These are phyloP conservation scores for Leccinum uliginosum DNA, from an alignment of 768 basidiomycete genomes.

Conservation along the genomic window DNA sequence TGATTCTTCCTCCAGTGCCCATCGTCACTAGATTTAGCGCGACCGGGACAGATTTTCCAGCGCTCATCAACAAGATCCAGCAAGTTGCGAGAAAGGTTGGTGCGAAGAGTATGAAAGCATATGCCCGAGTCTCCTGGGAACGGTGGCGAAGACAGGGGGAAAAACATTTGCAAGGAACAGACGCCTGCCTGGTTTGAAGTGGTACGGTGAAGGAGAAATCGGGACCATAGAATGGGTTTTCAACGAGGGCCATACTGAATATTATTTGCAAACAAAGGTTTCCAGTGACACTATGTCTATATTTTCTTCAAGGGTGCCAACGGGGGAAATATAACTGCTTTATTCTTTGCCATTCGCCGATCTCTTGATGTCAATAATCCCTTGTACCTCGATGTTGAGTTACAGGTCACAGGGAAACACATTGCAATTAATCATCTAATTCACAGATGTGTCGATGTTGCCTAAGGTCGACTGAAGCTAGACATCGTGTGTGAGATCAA, in stretches of 20 bases:
- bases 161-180: slow-evolving; percentile 29
- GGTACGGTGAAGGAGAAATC: slow-evolving; percentile 40
- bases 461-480: neutral
- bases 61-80: slow-evolving; percentile 32
- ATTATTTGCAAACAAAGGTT: neutral
- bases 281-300: neutral
- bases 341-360: neutral
- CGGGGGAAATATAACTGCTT: neutral
- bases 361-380: neutral
- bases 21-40: slow-evolving; percentile 41
- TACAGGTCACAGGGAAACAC: neutral
- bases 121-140: slow-evolving; percentile 26
- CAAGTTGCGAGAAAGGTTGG: slow-evolving; percentile 30
- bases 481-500: neutral
- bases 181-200: slow-evolving; percentile 42
- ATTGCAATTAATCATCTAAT: neutral
- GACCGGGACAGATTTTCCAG: slow-evolving; percentile 25
- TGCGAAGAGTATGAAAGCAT: slow-evolving; percentile 38
- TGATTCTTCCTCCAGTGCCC: slow-evolving; percentile 29
- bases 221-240: slow-evolving; percentile 38
- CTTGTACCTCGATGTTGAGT: neutral
- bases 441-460: neutral
- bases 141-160: slow-evolving; percentile 28
- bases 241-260: slow-evolving; percentile 40
- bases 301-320: slow-evolving; percentile 5